Evolutionary conservation across 1,284 basidiomycete genomes (phyloP).

Genomic region (Irpex sp.): DNA sequence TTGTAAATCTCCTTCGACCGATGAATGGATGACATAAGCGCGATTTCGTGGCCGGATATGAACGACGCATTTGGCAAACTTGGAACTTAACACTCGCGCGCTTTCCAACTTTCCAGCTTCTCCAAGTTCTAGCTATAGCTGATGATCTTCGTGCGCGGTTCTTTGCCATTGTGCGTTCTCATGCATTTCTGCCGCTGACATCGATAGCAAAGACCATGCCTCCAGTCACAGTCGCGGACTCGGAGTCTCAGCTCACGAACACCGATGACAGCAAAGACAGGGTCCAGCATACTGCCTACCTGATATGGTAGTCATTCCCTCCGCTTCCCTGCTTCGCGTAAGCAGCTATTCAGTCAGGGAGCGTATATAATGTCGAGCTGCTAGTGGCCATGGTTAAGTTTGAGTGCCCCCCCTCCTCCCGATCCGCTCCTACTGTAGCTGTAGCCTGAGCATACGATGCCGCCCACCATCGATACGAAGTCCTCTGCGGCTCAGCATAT

Average conservation of each 20-base stretch:
- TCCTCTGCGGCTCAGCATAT: not conserved
- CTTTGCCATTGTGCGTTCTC: not conserved
- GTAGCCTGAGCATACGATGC: no score
- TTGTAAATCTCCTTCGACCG: no score
- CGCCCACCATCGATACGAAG: not conserved
- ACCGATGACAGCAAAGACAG: not conserved
- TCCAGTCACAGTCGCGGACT: not conserved
- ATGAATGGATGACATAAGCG: no score
- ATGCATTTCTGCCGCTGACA: not conserved
- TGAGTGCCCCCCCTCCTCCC: not conserved
- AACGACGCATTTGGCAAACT: no score
- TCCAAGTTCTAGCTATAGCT: not conserved
- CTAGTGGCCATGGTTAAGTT: not conserved
- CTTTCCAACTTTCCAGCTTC: not conserved
- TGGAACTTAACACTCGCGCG: no score
- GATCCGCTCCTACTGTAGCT: no score
- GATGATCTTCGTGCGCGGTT: not conserved
- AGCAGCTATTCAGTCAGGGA: not conserved
- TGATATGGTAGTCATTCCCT: not conserved
- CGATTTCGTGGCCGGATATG: no score
- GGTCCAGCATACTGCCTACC: not conserved
- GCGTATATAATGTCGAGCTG: not conserved
- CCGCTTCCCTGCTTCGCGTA: not conserved
- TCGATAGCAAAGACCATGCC: not conserved
- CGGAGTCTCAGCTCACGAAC: not conserved